Evolutionary conservation across 2,329 filamentous ascomycete genomes (phyloP), one percentile per base, ranked within the genome.

Genomic region (Cercospora sp.): DNA sequence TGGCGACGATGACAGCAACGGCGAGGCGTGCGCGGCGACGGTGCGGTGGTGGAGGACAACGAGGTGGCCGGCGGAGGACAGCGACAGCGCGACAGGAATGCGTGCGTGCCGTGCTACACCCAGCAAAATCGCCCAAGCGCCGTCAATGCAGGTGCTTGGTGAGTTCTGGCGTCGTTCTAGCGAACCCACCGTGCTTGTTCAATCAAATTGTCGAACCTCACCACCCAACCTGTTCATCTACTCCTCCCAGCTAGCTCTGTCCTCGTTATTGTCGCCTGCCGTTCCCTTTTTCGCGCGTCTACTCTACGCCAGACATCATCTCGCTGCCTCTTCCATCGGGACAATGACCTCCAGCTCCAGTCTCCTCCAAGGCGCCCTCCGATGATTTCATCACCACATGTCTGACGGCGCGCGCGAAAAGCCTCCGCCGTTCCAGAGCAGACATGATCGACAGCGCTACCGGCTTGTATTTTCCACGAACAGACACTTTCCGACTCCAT

Each of bases 361-460:
- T 24, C 21, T 51, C 45, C 10, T 21, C 45, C 18, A 21, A 51
- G 18, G 21, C 45, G 18, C 45, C 18, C 21, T 53, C 18, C 10
- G 49, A 24, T 24, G 18, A 53, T 53, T 24, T 28, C 49, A 53
- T 53, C 49, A 53, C 49, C 49, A 53, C 49, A 28, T 53, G 49
- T 28, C 24, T 53, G 49, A 28, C 49, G 49, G 49, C 49, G 49
- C 49, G 43, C 43, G 43, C 43, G 43, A 34, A 61, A 37, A 37
- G 34, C 59, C 18, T 26, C 59, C 59, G 43, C 45, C 32, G 61
- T 30, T 26, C 61, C 45, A 63, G 61, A 53, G 28, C n/a, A 26
- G 61, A 45, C 45, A 40, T 49, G 62, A 64, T 64, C 62, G 49
- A 58, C 62, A 49, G 34, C 21, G 62, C 62, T 58, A 64, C 49